Evolutionary conservation across 805 yeast genomes (phyloP).

Genomic region (Candida hispaniensis): DNA sequence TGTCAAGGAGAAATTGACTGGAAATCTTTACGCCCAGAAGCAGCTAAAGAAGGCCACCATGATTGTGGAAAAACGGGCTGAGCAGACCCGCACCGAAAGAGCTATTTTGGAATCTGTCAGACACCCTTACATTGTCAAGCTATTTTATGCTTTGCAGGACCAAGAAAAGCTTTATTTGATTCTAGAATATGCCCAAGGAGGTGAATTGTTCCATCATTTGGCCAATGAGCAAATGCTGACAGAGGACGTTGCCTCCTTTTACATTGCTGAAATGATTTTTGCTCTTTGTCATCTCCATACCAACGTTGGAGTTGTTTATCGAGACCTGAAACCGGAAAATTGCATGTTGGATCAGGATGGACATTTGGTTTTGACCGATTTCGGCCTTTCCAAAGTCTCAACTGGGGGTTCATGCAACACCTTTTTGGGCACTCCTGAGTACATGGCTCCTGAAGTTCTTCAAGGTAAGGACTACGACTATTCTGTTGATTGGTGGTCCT

Average conservation of each 20-base stretch:
- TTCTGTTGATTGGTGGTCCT: conserved; percentile 85
- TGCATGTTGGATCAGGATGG: conserved; percentile 70
- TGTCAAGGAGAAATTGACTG: conserved; percentile 54
- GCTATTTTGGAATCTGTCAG: conserved; percentile 59
- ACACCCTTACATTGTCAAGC: conserved; percentile 73
- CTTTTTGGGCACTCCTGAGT: conserved; percentile 68
- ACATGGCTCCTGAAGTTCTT: conserved; percentile 84
- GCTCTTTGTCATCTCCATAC: conserved; percentile 65
- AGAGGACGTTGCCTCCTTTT: conserved; percentile 63
- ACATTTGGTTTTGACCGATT: conserved; percentile 73
- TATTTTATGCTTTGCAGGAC: conserved; percentile 79
- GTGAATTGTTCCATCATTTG: conserved; percentile 64
- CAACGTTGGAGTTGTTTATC: conserved; percentile 66
- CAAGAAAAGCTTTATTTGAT: conserved; percentile 60
- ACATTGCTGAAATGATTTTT: conserved; percentile 68
- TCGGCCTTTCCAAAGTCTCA: conserved; percentile 53
- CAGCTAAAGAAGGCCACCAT: conserved; percentile 75
- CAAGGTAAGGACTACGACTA: conserved; percentile 68
- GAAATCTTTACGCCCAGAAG: conserved; percentile 71
- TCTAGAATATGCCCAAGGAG: conserved; percentile 79
- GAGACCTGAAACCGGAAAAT: conserved; percentile 86
- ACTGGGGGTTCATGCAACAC: conserved; percentile 39
- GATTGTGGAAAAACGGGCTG: conserved; percentile 47
- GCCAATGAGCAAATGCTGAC: conserved; percentile 38
- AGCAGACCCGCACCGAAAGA: conserved; percentile 71